A percentile compares a stretch with the other conserved stretches of the same genome.
These are phyloP conservation scores for Cercophora scortea DNA, from an alignment of 495 filamentous ascomycete species.

Conservation along the genomic window DNA sequence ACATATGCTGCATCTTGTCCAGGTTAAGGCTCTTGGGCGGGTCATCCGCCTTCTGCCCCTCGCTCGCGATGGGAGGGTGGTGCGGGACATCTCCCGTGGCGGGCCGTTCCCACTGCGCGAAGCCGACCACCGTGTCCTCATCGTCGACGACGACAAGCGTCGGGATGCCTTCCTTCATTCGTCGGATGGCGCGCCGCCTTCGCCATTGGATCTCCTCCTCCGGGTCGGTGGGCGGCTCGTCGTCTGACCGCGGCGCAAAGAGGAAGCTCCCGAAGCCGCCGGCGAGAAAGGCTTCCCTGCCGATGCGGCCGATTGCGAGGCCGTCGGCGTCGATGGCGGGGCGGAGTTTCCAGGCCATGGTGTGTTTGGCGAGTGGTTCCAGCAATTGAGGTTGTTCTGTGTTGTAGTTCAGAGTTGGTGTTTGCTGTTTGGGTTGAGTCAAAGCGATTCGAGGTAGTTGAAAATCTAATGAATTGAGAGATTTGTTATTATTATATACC, in stretches of 20 bases:
- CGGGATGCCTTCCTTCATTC: constrained; percentile 11
- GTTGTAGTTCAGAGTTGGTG: no score
- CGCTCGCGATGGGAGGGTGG: background rate
- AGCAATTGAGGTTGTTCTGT: no score
- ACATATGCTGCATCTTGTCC: background rate
- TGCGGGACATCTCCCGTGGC: background rate
- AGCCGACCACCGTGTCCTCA: constrained; percentile 9
- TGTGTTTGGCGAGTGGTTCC: no score
- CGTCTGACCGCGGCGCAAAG: background rate
- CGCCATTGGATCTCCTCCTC: constrained; percentile 15
- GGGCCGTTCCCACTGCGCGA: constrained; percentile 19
- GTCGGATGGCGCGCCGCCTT: background rate
- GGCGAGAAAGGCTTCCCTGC: constrained; percentile 15
- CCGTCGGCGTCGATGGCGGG: constrained; percentile 10
- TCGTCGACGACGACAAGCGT: constrained; percentile 16
- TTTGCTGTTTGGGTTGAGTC: no score
- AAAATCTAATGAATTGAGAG: no score
- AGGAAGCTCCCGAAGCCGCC: background rate
- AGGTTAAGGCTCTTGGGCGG: constrained; percentile 3
- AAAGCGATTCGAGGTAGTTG: no score
- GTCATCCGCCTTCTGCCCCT: no score
- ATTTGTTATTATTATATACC: no score
- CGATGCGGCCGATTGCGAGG: constrained; percentile 8
- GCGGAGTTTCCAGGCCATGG: constrained; percentile 15
- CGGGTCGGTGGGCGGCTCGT: background rate